phyloP scores from a whole-genome alignment of 2,329 filamentous ascomycete genomes.

The Botrytis tulipae region DNA sequence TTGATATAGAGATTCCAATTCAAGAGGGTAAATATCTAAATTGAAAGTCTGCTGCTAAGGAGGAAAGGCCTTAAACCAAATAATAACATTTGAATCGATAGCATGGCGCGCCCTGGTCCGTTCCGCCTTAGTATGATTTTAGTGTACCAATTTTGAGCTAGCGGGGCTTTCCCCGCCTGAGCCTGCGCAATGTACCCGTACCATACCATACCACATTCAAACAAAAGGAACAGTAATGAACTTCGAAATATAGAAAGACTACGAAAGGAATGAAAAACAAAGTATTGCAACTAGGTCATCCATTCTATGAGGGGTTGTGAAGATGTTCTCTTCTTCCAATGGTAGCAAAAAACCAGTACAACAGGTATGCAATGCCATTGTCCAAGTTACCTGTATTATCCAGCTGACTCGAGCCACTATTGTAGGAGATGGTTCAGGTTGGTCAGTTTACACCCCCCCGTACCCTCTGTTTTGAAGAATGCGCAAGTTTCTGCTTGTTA shows the following conservation, averaged over 20 bases:
- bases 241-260: constrained; percentile 4
- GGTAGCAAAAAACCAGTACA: constrained; percentile 67
- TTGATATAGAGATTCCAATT: neutral
- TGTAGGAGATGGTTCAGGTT: constrained; percentile 99
- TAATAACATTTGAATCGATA: constrained; percentile 5
- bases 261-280: constrained; percentile 7
- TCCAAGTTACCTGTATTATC: constrained; percentile 18
- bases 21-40: neutral
- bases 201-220: neutral
- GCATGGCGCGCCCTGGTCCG: constrained; percentile 4
- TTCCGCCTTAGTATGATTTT: constrained; percentile 7
- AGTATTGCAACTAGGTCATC: neutral
- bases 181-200: neutral
- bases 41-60: neutral
- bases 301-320: constrained; percentile 23
- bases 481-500: neutral
- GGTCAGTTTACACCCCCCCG: constrained; percentile 62
- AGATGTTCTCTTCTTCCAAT: constrained; percentile 64
- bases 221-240: neutral
- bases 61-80: neutral
- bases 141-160: constrained; percentile 1
- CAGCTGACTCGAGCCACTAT: constrained; percentile 21
- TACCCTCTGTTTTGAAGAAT: neutral
- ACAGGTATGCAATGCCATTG: constrained; percentile 56
- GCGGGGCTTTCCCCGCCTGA: constrained; percentile 5